phyloP scores from a whole-genome alignment of 169 alveolate species.

The Babesia bovis region DNA sequence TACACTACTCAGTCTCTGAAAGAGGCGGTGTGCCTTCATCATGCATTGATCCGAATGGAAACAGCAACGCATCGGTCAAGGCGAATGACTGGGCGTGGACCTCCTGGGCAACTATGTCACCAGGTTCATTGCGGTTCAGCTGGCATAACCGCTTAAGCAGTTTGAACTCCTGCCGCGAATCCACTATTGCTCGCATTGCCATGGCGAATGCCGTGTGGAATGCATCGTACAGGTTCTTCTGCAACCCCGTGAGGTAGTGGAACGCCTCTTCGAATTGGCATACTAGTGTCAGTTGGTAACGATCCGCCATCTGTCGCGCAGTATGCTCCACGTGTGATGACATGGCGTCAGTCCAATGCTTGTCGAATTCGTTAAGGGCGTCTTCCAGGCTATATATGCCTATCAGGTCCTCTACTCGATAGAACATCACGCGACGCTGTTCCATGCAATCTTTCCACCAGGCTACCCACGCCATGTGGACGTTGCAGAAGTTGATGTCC shows the following conservation, averaged over 20 bases:
- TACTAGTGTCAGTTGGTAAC: background rate
- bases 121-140: slow-evolving; percentile 27
- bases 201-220: slow-evolving; percentile 49
- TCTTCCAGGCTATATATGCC: slow-evolving; percentile 11
- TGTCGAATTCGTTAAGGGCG: slow-evolving; percentile 13
- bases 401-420: slow-evolving; percentile 48
- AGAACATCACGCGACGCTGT: slow-evolving; percentile 61
- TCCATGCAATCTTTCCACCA: slow-evolving; percentile 55
- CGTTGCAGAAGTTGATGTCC: slow-evolving; percentile 40
- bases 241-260: slow-evolving; percentile 28
- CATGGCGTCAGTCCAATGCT: slow-evolving; percentile 61
- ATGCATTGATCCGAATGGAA: slow-evolving; percentile 66
- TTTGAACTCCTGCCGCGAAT: slow-evolving; percentile 56
- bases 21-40: slow-evolving; percentile 71
- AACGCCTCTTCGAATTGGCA: slow-evolving; percentile 36
- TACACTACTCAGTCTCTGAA: slow-evolving; percentile 39
- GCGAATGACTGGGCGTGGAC: slow-evolving; percentile 35
- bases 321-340: slow-evolving; percentile 23
- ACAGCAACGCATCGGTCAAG: slow-evolving; percentile 38
- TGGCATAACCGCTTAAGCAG: slow-evolving; percentile 55
- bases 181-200: slow-evolving; percentile 53
- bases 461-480: slow-evolving; percentile 53
- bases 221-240: slow-evolving; percentile 54
- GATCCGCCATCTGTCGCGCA: background rate
- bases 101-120: slow-evolving; percentile 22